A percentile compares a stretch with the other conserved stretches of the same genome.
Conservation (phyloP, 805 yeast genomes). For the Danielia reshetovae region DNA sequence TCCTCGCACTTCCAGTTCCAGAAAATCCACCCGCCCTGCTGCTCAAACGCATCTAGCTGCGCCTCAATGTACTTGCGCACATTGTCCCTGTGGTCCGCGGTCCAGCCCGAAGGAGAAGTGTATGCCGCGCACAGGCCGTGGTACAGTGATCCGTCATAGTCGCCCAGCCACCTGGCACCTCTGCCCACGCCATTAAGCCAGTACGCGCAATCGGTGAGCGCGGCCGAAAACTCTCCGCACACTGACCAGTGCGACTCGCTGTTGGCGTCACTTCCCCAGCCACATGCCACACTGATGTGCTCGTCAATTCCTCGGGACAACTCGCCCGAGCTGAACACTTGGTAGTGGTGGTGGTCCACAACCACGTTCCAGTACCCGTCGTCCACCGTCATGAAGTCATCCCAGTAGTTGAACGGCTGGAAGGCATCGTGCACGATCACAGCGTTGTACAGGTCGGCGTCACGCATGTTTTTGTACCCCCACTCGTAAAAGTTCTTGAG, state of each 20-base stretch:
- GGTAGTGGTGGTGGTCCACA: slow-evolving; percentile 88
- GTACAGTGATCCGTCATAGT: slow-evolving; percentile 36
- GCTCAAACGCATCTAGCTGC: slow-evolving; percentile 77
- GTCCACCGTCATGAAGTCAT: slow-evolving; percentile 42
- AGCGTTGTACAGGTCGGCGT: slow-evolving; percentile 42
- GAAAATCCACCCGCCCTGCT: slow-evolving; percentile 81
- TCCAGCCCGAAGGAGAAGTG: slow-evolving; percentile 44
- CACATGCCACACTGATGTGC: slow-evolving; percentile 41
- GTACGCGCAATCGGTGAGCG: slow-evolving; percentile 84
- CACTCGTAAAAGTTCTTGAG: slow-evolving; percentile 56
- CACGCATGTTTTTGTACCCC: slow-evolving; percentile 65
- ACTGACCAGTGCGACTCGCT: slow-evolving; percentile 17
- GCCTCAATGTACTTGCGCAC: slow-evolving; percentile 80
- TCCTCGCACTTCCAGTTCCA: slow-evolving; percentile 93
- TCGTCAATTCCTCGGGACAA: slow-evolving; percentile 55
- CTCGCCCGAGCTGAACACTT: slow-evolving; percentile 69
- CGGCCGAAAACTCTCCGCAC: slow-evolving; percentile 38
- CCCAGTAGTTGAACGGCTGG: slow-evolving; percentile 54
- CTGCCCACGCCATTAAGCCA: slow-evolving; percentile 86
- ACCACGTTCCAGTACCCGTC: slow-evolving; percentile 58
- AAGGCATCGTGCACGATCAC: slow-evolving; percentile 84
- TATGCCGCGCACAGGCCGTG: slow-evolving; percentile 59
- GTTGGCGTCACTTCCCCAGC: slow-evolving; percentile 15
- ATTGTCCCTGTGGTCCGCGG: slow-evolving; percentile 49
- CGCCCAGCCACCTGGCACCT: slow-evolving; percentile 79